Evolutionary conservation across 2,329 filamentous ascomycete species (phyloP).

Genomic region (Talaromyces rugulosus): DNA sequence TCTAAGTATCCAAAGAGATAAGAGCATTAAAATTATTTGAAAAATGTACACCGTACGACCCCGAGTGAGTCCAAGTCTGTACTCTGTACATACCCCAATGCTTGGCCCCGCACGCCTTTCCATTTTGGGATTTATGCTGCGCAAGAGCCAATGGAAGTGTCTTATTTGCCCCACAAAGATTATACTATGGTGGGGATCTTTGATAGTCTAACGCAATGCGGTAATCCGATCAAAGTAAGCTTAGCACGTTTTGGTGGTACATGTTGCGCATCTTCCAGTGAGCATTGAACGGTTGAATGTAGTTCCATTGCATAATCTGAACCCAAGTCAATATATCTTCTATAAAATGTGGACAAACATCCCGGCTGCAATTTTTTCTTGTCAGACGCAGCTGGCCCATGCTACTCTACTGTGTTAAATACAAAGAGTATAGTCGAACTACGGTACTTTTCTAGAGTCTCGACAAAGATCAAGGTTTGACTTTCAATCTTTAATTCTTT

Average conservation of each 20-base stretch:
- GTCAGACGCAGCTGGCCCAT: too few species aligned
- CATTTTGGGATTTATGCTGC: neutral
- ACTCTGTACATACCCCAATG: too few species aligned
- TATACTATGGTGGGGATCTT: neutral
- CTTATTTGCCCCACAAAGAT: neutral
- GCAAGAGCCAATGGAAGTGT: neutral
- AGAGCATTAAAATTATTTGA: too few species aligned
- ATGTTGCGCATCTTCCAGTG: neutral
- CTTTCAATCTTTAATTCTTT: neutral
- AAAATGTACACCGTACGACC: neutral
- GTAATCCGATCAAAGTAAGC: neutral
- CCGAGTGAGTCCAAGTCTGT: neutral
- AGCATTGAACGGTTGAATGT: neutral
- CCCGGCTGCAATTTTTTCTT: neutral
- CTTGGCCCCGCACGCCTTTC: neutral
- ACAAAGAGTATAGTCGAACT: too few species aligned
- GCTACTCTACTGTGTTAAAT: too few species aligned
- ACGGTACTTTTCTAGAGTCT: neutral
- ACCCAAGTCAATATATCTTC: neutral
- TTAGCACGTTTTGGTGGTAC: neutral
- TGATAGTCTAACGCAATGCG: neutral
- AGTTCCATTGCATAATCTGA: neutral
- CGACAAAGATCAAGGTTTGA: neutral
- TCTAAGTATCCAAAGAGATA: too few species aligned
- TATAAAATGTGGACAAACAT: neutral